Evolutionary conservation across 352 stramenopile species (phyloP), one percentile per base, ranked within the genome.

Genomic region (Globisporangium nodosum): DNA sequence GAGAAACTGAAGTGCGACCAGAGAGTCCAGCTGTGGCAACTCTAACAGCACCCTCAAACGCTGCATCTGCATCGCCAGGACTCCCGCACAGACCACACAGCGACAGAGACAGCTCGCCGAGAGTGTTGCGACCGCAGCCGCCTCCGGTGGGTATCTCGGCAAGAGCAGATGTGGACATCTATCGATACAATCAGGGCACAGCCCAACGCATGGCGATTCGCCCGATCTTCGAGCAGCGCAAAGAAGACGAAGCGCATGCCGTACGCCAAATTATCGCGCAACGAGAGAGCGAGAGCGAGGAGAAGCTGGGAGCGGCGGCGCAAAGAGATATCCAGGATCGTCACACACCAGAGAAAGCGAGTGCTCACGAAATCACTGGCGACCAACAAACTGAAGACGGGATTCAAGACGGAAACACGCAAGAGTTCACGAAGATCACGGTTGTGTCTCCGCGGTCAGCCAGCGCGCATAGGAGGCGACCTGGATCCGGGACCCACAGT

Each of bases 121-220:
- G 70, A 20, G 49, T 49, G 16, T 43, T 78, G 12, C 70, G 74
- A 0, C 63, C 76, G 16, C 66, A 81, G 56, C 75, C 71, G 13
- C 70, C 60, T 3, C 68, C 71, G 1, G 43, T 67, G 1, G 76
- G 74, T 5, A 68, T 84, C 21, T 75, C 76, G 1, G 71, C 78
- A 0, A 62, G 76, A 6, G 70, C 68, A 0, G 78, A 87, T 21
- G 71, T 85, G 31, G 71, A 85, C 49, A 77, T 90, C 20, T 88
- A 81, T 43, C 61, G 78, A 21, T 90, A 88, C 48, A 85, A 54
- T 27, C 78, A 90, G 40, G 54, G 57, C 24, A 65, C 65, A 0
- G 73, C 72, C 54, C 77, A 83, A 51, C 71, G 81, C 37, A 85
- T 92, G 72, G 61, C 71, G 20, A 88, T 92, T n/a, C 73, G 78